Conservation (phyloP, 305 asterid genomes). For the Fraxinus angustifolia region DNA sequence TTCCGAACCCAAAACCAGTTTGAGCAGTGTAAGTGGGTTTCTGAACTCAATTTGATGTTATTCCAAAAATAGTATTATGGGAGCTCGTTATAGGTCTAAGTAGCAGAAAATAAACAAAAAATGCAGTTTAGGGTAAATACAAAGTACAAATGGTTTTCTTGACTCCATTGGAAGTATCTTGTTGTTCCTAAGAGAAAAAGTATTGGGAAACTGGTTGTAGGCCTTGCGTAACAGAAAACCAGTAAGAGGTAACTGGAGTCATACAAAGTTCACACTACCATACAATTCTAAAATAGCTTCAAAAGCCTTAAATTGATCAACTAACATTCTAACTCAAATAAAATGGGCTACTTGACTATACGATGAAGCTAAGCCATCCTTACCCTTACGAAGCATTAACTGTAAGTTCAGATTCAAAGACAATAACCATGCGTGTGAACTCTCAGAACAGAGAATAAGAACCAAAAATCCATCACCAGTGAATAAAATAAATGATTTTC, state of each 20-base stretch:
- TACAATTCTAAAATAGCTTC: neutral
- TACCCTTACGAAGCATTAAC: neutral
- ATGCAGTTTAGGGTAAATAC: neutral
- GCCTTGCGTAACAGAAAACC: neutral
- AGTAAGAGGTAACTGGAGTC: neutral
- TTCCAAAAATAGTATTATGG: neutral
- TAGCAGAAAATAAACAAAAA: neutral
- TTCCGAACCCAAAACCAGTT: neutral
- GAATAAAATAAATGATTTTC: neutral
- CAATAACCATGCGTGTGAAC: neutral
- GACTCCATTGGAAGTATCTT: neutral
- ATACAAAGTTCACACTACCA: neutral
- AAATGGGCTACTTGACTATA: neutral
- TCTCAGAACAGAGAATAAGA: neutral
- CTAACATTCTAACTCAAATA: neutral
- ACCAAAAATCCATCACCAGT: neutral
- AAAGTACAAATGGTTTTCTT: neutral
- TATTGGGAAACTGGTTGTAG: neutral
- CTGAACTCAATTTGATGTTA: neutral
- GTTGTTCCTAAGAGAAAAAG: neutral
- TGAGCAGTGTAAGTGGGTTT: neutral
- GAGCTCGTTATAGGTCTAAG: neutral
- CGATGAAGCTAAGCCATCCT: slow-evolving; percentile 12
- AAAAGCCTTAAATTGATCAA: slow-evolving; percentile 4
- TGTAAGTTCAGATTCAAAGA: neutral